Evolutionary conservation across 345 rosid genomes (phyloP).

Genomic region (Hibiscus trionum): DNA sequence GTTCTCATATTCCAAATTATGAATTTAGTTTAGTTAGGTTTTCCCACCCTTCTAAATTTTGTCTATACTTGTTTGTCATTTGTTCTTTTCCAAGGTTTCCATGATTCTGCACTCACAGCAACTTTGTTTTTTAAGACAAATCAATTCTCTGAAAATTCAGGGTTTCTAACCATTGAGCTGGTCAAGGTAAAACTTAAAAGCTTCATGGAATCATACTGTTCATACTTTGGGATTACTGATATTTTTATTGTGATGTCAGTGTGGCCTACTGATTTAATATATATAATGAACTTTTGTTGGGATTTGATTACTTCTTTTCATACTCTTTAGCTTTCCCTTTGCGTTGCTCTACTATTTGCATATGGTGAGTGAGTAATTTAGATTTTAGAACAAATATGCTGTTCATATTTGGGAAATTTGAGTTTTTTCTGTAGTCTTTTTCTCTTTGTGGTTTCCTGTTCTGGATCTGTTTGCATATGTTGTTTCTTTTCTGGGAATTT

Average conservation of each 20-base stretch:
- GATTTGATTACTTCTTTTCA: not conserved
- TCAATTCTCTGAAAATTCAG: not conserved
- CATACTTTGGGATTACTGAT: not conserved
- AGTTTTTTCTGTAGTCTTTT: not conserved
- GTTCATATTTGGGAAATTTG: not conserved
- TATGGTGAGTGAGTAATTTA: not conserved
- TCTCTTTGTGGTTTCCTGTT: not conserved
- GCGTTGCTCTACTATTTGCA: not conserved
- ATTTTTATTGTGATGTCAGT: not conserved
- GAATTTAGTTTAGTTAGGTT: not conserved
- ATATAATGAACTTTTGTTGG: not conserved
- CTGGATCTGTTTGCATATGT: not conserved
- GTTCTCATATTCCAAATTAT: not conserved
- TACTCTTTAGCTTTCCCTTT: not conserved
- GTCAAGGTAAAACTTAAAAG: not conserved
- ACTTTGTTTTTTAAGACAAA: not conserved
- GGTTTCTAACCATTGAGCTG: not conserved
- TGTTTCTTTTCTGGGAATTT: conserved; percentile 4
- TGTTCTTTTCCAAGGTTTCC: not conserved
- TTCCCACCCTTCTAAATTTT: not conserved
- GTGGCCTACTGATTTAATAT: not conserved
- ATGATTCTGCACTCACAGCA: not conserved
- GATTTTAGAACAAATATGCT: not conserved
- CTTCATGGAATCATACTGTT: not conserved
- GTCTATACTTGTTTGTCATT: not conserved